These are phyloP conservation scores for Seminavis robusta DNA, from an alignment of 108 stramenopile species.

Conservation along the genomic window DNA sequence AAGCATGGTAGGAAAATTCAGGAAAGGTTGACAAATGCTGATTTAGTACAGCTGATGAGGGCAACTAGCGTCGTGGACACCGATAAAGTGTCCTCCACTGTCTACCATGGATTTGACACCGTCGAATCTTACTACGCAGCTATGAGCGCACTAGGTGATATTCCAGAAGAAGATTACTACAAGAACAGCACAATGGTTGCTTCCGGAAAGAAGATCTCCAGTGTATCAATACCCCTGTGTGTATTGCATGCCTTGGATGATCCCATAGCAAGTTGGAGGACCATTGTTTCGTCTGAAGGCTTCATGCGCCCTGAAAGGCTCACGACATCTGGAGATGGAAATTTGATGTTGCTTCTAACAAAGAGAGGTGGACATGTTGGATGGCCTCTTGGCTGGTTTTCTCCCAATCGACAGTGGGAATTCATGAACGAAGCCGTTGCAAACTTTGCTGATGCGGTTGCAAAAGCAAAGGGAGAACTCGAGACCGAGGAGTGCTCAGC, in stretches of 20 bases:
- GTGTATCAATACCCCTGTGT: constrained; percentile 59
- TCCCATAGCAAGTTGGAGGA: constrained; percentile 72
- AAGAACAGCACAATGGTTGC: constrained; percentile 14
- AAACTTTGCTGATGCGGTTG: constrained; percentile 57
- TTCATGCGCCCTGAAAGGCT: constrained; percentile 49
- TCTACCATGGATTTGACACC: constrained; percentile 71
- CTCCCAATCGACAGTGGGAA: constrained; percentile 47
- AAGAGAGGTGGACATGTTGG: constrained; percentile 83
- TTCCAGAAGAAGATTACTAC: constrained; percentile 27
- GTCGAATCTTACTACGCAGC: constrained; percentile 72
- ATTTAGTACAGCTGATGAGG: constrained; percentile 55
- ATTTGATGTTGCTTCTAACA: constrained; percentile 68
- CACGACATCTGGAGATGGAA: constrained; percentile 58
- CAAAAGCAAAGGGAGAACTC: constrained; percentile 25
- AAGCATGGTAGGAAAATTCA: constrained; percentile 69
- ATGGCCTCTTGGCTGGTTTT: constrained; percentile 71
- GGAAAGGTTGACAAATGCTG: constrained; percentile 39
- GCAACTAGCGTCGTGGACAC: constrained; percentile 65
- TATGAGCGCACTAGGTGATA: constrained; percentile 80
- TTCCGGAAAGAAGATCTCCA: constrained; percentile 31
- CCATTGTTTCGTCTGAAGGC: constrained; percentile 43
- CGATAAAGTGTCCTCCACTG: constrained; percentile 64
- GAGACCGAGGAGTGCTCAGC: too few species aligned
- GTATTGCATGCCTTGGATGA: constrained; percentile 80
- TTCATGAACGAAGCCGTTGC: constrained; percentile 72